Base-by-base conservation (phyloP, 83 land plant species). In the Picea engelmannii region DNA sequence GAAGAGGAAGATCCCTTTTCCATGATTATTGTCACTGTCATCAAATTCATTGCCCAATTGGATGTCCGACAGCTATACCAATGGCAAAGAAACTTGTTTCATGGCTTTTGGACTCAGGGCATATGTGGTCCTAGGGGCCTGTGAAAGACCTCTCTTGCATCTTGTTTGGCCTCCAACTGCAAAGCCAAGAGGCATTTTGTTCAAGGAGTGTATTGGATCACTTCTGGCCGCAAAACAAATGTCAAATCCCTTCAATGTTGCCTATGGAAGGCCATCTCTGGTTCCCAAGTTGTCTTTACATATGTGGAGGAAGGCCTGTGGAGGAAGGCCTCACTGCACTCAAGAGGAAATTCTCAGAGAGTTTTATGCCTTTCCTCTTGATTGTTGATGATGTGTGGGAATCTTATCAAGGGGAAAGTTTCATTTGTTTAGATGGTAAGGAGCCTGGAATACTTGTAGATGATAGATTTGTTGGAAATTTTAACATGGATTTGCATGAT, bases 391-490 rank as follows among this genome's bases (percentile, higher is more conserved):
- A 80, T 31, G 58, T 67, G 23, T 66, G 55, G 47, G 82, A 78
- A 62, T 38, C 81, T 25, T 21, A 82, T 23, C 84, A 83, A 49
- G n/a, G 66, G 55, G 79, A 83, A 63, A 68, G 82, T 27, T 23
- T 83, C 83, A 4, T 78, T 21, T 63, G 70, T 55, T 83, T 83
- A 49, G 84, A 83, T 62, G 66, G 82, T 27, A 80, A 83, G 67
- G 71, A 83, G 13, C 80, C 24, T 8, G 84, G 84, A 66, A 83
- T n/a, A n/a, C n/a, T n/a, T n/a, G n/a, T n/a, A n/a, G n/a, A n/a
- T n/a, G n/a, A n/a, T n/a, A n/a, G n/a, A n/a, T n/a, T n/a, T n/a
- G n/a, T n/a, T n/a, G n/a, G n/a, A n/a, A n/a, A n/a, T n/a, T n/a
- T n/a, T n/a, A n/a, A n/a, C n/a, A n/a, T n/a, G n/a, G n/a, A n/a